These are phyloP conservation scores for Gymnopilus junonius DNA, from an alignment of 768 basidiomycete genomes.

Conservation along the genomic window DNA sequence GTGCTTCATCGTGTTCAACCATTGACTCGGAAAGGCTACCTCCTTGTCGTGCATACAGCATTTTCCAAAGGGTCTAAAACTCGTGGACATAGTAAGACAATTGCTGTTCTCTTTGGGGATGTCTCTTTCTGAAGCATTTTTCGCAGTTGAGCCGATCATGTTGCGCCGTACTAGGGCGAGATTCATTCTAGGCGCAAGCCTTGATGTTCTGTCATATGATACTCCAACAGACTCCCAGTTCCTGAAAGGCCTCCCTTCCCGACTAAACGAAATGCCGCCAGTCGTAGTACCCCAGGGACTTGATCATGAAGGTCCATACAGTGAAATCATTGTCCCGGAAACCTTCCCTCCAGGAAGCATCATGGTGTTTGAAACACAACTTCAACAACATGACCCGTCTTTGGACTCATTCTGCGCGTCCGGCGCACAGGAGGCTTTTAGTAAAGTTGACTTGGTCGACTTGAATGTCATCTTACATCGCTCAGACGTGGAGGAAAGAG, in stretches of 20 bases:
- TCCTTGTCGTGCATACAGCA: conserved; percentile 91
- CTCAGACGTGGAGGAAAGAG: conserved; percentile 89
- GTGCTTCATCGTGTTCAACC: conserved; percentile 93
- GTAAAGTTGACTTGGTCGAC: conserved; percentile 78
- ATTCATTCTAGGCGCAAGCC: conserved; percentile 79
- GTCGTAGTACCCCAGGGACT: conserved; percentile 62
- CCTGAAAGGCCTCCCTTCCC: conserved; percentile 75
- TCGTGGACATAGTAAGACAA: conserved; percentile 75
- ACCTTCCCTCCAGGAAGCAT: conserved; percentile 95
- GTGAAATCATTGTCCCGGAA: conserved; percentile 84
- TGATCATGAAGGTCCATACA: conserved; percentile 71
- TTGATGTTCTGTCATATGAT: conserved; percentile 71
- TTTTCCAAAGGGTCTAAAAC: conserved; percentile 84
- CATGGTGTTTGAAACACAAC: conserved; percentile 89
- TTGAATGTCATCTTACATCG: conserved; percentile 89
- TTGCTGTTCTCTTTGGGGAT: neutral
- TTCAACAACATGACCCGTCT: conserved; percentile 69
- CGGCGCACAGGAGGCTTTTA: conserved; percentile 75
- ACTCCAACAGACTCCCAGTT: conserved; percentile 49
- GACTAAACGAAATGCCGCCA: conserved; percentile 63
- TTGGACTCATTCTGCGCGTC: conserved; percentile 78
- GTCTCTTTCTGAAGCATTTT: neutral
- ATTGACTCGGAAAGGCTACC: conserved; percentile 85
- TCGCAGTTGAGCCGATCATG: conserved; percentile 80
- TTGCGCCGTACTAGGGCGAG: conserved; percentile 78